Conservation (phyloP, 768 basidiomycete genomes). For the Paxillus involutus region DNA sequence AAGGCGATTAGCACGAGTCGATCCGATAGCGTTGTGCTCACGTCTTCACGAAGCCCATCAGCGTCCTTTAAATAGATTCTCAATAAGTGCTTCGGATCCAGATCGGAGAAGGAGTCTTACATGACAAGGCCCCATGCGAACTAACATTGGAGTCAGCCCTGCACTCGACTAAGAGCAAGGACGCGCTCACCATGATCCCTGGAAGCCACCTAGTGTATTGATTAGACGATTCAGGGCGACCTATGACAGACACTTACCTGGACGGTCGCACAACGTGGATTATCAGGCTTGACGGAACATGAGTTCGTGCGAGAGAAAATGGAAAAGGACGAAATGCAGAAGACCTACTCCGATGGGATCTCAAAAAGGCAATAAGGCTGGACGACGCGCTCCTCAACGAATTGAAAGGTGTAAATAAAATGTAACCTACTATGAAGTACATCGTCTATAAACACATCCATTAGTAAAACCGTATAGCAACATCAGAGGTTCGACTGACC, state of each 20-base stretch:
- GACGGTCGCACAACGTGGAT: conserved; percentile 63
- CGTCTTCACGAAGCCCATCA: conserved; percentile 71
- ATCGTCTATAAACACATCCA: conserved; percentile 44
- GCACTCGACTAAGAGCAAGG: too few relatives aligned
- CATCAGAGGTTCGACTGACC: conserved; percentile 29
- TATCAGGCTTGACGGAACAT: conserved; percentile 26
- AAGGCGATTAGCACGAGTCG: background rate
- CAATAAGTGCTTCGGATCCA: background rate
- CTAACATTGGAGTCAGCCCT: conserved; percentile 27
- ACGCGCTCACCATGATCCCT: conserved; percentile 51
- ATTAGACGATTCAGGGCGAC: background rate
- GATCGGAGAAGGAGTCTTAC: conserved; percentile 30
- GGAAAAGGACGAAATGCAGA: background rate
- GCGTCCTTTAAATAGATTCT: conserved; percentile 38
- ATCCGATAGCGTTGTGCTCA: conserved; percentile 19
- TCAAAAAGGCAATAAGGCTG: conserved; percentile 52
- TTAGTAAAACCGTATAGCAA: background rate
- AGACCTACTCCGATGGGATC: conserved; percentile 60
- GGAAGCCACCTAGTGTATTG: conserved; percentile 51
- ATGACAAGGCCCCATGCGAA: conserved; percentile 62
- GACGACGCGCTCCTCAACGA: conserved; percentile 29
- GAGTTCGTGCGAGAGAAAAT: background rate
- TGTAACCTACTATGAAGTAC: conserved; percentile 58
- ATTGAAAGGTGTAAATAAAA: background rate
- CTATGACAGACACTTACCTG: conserved; percentile 32